Conservation (phyloP, 2,329 filamentous ascomycete species). For the Venturia carpophila region DNA sequence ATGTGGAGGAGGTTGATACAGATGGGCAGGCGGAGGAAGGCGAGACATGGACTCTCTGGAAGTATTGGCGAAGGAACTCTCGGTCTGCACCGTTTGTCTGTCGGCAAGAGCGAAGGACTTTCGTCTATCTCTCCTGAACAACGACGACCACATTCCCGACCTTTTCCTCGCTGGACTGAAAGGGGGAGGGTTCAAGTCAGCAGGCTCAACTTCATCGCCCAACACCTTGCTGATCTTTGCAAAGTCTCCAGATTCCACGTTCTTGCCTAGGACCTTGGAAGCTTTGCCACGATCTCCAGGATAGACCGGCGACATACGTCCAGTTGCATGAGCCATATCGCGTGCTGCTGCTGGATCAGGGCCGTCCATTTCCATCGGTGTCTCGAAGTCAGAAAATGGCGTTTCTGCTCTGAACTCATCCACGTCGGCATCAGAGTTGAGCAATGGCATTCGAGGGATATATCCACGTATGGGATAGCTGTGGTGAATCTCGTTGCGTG, state of each 20-base stretch:
- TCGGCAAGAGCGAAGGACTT: constrained; percentile 40
- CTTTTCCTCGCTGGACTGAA: constrained; percentile 18
- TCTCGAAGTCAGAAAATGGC: constrained; percentile 12
- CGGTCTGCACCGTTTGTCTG: constrained; percentile 52
- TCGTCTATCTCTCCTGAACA: constrained; percentile 61
- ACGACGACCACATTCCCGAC: constrained; percentile 47
- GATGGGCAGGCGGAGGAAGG: constrained; percentile 44
- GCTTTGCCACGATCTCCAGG: constrained; percentile 16
- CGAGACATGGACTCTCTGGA: constrained; percentile 77
- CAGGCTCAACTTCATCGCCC: constrained; percentile 1
- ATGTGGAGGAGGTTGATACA: constrained; percentile 28
- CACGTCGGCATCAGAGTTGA: constrained; percentile 1
- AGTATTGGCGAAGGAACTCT: constrained; percentile 72
- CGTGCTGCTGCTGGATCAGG: background rate
- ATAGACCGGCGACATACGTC: constrained; percentile 11
- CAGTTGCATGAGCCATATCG: background rate
- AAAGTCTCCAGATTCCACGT: constrained; percentile 13
- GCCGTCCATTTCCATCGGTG: constrained; percentile 11
- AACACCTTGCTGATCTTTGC: constrained; percentile 10
- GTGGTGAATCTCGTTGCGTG: background rate
- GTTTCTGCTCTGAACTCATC: constrained; percentile 14
- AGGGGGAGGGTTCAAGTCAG: constrained; percentile 10
- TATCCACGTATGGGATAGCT: background rate
- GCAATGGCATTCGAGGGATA: constrained; percentile 15
- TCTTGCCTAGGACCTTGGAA: constrained; percentile 10